Base-by-base conservation (phyloP, 2,329 filamentous ascomycete species). In the Aspergillus floridensis region DNA sequence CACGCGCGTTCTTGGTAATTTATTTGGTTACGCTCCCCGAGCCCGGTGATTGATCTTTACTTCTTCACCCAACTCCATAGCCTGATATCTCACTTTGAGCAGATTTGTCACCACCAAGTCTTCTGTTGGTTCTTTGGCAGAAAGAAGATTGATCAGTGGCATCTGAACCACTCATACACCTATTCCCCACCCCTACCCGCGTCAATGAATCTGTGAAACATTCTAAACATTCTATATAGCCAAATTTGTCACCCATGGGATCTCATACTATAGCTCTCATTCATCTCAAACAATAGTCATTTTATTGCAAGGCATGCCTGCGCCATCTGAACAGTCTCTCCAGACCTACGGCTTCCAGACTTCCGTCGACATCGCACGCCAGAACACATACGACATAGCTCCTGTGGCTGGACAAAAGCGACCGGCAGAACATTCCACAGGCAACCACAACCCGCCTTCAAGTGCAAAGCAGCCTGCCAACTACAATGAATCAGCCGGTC, bases 321-420 rank as follows among this genome's bases (percentile, higher is more conserved):
- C 63, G 41, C 59, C 52, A 50, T 58, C 65, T 29, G 67, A 59
- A 47, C 66, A 69, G 51, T 58, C 66, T 21, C 61, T 72, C 50
- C 81, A 85, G 71, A 80, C 79, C 59, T 83, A 81, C 63, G 84
- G 81, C 58, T 73, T 85, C 32, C 77, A 83, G 56, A 78, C 80
- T 51, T 80, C 80, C 16, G 64, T 79, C 49, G 76, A 79, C 63
- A 62, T 76, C 47, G 75, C 70, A 49, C 74, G 74, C 48, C 75
- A 77, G 52, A 74, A 73, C 14, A 74, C 75, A 53, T 76, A 77
- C 63, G 66, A 77, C 49, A 71, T 74, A 38, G 71, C 70, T 44
- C 71, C 79, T 12, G 32, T 81, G 53, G 76, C 79, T 55, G 84
- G 84, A 11, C 78, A 77, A 49, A 87, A 86, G 69, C 76, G 84